These are phyloP conservation scores for Dysphania ambrosioides DNA, from an alignment of 148 eudicot species.

Conservation along the genomic window DNA sequence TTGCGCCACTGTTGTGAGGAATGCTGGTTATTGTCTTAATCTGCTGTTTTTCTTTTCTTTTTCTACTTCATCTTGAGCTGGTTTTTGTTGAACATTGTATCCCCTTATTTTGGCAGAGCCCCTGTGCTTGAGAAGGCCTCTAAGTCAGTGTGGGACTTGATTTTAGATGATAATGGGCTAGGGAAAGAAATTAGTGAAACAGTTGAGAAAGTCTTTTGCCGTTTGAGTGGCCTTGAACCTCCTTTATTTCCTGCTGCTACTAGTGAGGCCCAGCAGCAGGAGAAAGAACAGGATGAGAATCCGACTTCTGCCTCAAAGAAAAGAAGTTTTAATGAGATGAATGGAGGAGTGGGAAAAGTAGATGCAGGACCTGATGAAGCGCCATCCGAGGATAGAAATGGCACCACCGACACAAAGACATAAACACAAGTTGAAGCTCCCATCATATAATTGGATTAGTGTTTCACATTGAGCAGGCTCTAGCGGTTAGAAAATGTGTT, in stretches of 20 bases:
- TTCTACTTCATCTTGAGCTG: not conserved
- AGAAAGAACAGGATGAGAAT: conserved; percentile 42
- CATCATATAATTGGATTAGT: not conserved
- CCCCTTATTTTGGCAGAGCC: conserved; percentile 37
- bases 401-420: conserved; percentile 7
- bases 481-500: not conserved
- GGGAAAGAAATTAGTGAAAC: conserved; percentile 93
- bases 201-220: conserved; percentile 83
- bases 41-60: not conserved
- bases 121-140: conserved; percentile 99
- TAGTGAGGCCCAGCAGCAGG: conserved; percentile 37
- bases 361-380: conserved; percentile 25
- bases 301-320: conserved; percentile 54
- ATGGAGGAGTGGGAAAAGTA: conserved; percentile 42
- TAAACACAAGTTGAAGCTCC: conserved; percentile 8
- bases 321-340: conserved; percentile 49
- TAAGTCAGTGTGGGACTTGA: conserved; percentile 89
- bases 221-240: conserved; percentile 78
- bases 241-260: conserved; percentile 60
- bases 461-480: not conserved
- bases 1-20: not conserved
- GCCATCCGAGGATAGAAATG: conserved; percentile 26
- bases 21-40: not conserved
- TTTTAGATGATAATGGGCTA: conserved; percentile 64
- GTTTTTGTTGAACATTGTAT: not conserved